A percentile compares a stretch with the other conserved stretches of the same genome.
Evolutionary conservation across 805 yeast species (phyloP).

Genomic region (Ogataea allantospora): DNA sequence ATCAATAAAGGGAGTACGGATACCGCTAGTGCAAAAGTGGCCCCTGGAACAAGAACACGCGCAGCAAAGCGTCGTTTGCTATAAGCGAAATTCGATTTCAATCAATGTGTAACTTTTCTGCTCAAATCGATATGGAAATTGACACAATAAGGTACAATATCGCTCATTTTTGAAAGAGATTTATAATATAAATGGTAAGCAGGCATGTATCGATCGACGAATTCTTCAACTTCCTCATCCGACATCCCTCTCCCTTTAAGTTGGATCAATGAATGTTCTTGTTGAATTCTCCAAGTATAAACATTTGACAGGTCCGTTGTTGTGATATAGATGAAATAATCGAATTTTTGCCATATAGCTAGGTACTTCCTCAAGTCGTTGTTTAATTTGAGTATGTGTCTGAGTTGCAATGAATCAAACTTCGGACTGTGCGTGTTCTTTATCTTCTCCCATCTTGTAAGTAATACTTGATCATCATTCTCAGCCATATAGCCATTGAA

Average conservation of each 20-base stretch:
- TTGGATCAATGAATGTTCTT: conserved; percentile 60
- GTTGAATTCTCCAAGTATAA: conserved; percentile 75
- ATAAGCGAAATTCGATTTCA: no score
- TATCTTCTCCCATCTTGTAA: conserved; percentile 28
- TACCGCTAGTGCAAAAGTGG: background rate
- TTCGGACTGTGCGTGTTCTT: conserved; percentile 17
- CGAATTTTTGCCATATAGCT: conserved; percentile 54
- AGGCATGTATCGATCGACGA: conserved; percentile 86
- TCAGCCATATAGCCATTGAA: conserved; percentile 70
- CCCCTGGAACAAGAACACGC: background rate
- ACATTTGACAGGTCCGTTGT: conserved; percentile 63
- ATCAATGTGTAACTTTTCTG: conserved; percentile 10
- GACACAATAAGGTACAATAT: conserved; percentile 6
- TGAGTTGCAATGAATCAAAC: conserved; percentile 18
- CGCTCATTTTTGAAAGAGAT: conserved; percentile 13
- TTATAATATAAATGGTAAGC: conserved; percentile 68
- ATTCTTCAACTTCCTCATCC: conserved; percentile 60
- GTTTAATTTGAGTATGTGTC: conserved; percentile 46
- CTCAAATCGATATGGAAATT: conserved; percentile 20
- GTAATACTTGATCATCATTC: conserved; percentile 29
- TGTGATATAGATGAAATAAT: conserved; percentile 58
- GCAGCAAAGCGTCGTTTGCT: background rate
- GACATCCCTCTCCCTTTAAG: conserved; percentile 74
- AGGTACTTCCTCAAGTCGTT: conserved; percentile 48
- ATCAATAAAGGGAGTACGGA: background rate